Evolutionary conservation across 257 asterid species (phyloP).

Genomic region (Capsicum pubescens): DNA sequence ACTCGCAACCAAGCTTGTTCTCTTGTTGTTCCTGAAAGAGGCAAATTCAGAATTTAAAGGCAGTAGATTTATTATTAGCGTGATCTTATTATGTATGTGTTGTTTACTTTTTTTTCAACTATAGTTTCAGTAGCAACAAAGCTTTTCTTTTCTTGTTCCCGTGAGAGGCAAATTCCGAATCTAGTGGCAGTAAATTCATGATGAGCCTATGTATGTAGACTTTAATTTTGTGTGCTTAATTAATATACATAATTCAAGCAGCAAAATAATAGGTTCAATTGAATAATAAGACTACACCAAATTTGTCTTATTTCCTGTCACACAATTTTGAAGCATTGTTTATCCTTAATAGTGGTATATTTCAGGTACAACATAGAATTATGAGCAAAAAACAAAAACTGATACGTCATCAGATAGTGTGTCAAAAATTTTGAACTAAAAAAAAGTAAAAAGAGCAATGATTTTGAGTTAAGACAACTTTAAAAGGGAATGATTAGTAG

Average conservation of each 20-base stretch:
- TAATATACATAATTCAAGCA: not conserved
- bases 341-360: not conserved
- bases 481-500: not conserved
- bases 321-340: not conserved
- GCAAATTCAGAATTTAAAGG: not conserved
- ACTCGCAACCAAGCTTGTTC: not conserved
- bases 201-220: not conserved
- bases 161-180: too few relatives aligned
- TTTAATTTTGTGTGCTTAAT: not conserved
- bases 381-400: not conserved
- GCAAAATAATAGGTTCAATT: not conserved
- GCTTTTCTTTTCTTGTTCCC: not conserved
- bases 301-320: not conserved
- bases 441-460: not conserved
- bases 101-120: not conserved
- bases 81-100: not conserved
- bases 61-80: not conserved
- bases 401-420: not conserved
- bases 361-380: not conserved
- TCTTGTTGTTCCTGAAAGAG: not conserved
- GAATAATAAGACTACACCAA: not conserved
- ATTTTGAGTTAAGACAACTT: not conserved
- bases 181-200: not conserved
- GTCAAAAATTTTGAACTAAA: not conserved
- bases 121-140: not conserved